phyloP scores from a whole-genome alignment of 192 early-diverging fungal genomes.

The Coemansia sp. region DNA sequence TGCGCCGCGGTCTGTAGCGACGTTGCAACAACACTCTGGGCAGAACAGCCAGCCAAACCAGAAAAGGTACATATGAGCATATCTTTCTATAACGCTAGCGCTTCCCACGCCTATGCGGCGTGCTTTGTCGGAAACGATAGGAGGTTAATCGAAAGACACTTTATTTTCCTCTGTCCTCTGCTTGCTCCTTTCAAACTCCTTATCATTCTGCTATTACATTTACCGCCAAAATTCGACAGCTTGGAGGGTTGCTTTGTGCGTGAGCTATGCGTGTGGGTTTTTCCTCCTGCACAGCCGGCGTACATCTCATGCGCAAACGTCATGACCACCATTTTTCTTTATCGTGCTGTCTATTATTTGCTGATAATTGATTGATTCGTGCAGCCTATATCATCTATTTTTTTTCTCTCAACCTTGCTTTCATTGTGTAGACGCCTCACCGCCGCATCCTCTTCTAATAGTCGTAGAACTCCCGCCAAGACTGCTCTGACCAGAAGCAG shows the following conservation, averaged over 20 bases:
- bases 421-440: slow-evolving; percentile 6
- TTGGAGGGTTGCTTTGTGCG: background rate
- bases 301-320: slow-evolving; percentile 2
- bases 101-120: background rate
- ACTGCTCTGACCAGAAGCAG: background rate
- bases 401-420: background rate
- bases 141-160: background rate
- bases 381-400: background rate
- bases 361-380: background rate
- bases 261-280: background rate
- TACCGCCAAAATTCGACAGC: too few species aligned
- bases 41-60: background rate
- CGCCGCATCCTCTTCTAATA: background rate
- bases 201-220: background rate
- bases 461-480: background rate
- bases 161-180: background rate
- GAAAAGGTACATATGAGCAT: slow-evolving; percentile 1
- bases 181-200: background rate
- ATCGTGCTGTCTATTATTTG: background rate
- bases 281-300: background rate
- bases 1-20: background rate
- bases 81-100: background rate
- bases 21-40: background rate
- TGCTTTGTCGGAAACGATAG: background rate
- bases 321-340: slow-evolving; percentile 1